phyloP scores from a whole-genome alignment of 306 rosid genomes.

The Rosa multiflora region DNA sequence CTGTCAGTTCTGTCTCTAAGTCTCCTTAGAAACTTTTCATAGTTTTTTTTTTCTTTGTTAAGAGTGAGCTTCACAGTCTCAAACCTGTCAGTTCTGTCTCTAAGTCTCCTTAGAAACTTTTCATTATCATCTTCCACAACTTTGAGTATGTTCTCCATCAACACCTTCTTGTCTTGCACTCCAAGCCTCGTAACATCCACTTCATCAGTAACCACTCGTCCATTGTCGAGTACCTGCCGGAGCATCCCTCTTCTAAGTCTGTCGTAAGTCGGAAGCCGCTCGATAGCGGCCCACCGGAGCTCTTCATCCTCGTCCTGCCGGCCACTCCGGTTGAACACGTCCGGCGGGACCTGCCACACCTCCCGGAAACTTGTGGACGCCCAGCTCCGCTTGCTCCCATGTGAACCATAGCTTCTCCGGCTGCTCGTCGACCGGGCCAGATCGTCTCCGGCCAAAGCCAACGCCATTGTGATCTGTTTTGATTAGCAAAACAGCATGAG shows the following conservation, averaged over 20 bases:
- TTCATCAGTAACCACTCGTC: conserved; percentile 48
- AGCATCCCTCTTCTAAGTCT: conserved; percentile 62
- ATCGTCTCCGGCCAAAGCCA: conserved; percentile 46
- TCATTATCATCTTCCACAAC: conserved; percentile 71
- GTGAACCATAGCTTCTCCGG: conserved; percentile 48
- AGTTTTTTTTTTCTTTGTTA: neutral
- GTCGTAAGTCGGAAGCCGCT: conserved; percentile 86
- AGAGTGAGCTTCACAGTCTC: conserved; percentile 1
- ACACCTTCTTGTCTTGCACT: conserved; percentile 40
- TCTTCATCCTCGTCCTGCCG: conserved; percentile 53
- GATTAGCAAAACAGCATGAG: neutral
- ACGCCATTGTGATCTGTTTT: conserved; percentile 36
- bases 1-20: conserved; percentile 63
- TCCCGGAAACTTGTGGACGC: conserved; percentile 51
- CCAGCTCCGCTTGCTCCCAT: conserved; percentile 44
- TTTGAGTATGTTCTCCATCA: conserved; percentile 51
- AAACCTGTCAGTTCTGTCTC: conserved; percentile 66
- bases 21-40: conserved; percentile 58
- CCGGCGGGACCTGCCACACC: conserved; percentile 41
- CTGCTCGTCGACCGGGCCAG: conserved; percentile 39
- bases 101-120: conserved; percentile 52
- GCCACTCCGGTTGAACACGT: conserved; percentile 38
- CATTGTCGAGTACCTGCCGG: conserved; percentile 47
- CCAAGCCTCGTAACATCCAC: conserved; percentile 63
- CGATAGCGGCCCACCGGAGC: conserved; percentile 83